Evolutionary conservation across 331 rosid species (phyloP).

Genomic region (Malus hybrid): DNA sequence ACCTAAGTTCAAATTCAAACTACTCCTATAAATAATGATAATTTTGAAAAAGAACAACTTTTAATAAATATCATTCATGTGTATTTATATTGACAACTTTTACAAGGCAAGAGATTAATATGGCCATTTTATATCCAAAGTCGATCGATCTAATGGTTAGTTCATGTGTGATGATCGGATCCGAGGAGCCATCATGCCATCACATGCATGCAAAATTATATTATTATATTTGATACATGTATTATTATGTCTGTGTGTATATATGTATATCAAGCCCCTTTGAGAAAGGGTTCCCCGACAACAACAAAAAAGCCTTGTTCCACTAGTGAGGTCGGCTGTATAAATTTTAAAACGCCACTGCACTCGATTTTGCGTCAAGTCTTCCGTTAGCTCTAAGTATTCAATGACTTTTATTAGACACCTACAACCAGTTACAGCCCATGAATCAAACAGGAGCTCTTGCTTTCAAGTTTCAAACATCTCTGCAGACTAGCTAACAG

Average conservation of each 20-base stretch:
- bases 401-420: background rate
- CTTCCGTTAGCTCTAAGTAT: no score
- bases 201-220: background rate
- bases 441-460: constrained; percentile 9
- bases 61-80: background rate
- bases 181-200: background rate
- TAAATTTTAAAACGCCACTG: rapidly evolving
- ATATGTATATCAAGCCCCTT: no score
- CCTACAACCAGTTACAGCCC: constrained; percentile 17
- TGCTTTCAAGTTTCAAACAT: constrained; percentile 17
- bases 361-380: rapidly evolving
- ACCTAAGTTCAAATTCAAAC: background rate
- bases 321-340: no score
- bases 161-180: background rate
- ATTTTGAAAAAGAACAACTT: no score
- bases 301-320: no score
- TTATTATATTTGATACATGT: background rate
- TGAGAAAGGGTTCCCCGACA: no score
- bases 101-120: no score
- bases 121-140: background rate
- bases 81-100: background rate
- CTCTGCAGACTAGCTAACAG: background rate
- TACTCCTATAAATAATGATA: background rate
- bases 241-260: no score
- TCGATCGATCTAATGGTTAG: background rate